Base-by-base conservation (phyloP, 176 grass and related monocot species). In the Stipa capillata region DNA sequence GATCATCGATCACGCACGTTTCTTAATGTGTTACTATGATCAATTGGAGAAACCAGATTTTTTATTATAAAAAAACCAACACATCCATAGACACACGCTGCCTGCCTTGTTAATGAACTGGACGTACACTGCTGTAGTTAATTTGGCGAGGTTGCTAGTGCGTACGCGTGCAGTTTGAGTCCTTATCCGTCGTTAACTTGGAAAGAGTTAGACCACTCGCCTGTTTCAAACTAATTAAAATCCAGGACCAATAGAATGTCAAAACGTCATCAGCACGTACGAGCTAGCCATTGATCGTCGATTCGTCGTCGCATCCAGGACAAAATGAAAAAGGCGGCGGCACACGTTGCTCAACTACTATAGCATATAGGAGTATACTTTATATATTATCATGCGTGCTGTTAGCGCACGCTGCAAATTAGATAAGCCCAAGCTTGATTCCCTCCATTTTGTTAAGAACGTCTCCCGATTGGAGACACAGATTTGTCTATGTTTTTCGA, bases 381-480 rank as follows among this genome's bases (percentile, higher is more conserved):
- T n/a, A n/a, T n/a, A n/a, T n/a, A n/a, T 11, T 21, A 54, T 0
- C 51, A 2, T 11, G 51, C 51, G 23, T 54, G 51, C n/a, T n/a
- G n/a, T n/a, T n/a, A 70, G 47, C 67, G 31, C 67, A 70, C 67
- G 67, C 48, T 70, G 24, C 42, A 5, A n/a, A 43, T 25, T 60
- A 14, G 66, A 47, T 48, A 48, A 28, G 24, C 42, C 8, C 15
- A 29, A 16, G 18, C n/a, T 14, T 76, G 34, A 43, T 69, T 51
- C 41, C 11, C 45, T 29, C 35, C 20, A 18, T 84, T 51, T 37
- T 57, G 43, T 4, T 11, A 34, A 27, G 6, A 37, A 17, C 63
- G 75, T 55, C 35, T 82, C 77, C 81, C 24, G 24, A 73, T 82
- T 78, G 65, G 85, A 78, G 84, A 70, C 85, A 85, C 0, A 8